These are phyloP conservation scores for Taiwanofungus camphoratus DNA, from an alignment of 1,284 basidiomycete genomes.

Conservation along the genomic window DNA sequence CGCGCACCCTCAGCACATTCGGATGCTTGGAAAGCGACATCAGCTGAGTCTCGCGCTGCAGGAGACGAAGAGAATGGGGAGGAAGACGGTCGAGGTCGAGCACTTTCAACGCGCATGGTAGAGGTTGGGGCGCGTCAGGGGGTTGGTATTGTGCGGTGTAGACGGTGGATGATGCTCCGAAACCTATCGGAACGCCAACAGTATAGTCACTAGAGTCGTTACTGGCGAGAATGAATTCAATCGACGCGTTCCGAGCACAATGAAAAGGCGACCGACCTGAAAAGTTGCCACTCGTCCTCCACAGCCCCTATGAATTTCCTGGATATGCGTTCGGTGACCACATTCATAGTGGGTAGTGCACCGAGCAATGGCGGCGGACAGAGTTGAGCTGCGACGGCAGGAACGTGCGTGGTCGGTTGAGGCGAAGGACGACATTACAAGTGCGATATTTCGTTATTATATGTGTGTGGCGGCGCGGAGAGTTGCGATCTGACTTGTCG, in stretches of 20 bases:
- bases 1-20: conserved; percentile 85
- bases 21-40: conserved; percentile 95
- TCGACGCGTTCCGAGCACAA: too few species aligned
- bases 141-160: conserved; percentile 63
- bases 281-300: conserved; percentile 80
- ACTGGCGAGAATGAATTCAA: conserved; percentile 41
- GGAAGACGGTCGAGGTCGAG: conserved; percentile 80
- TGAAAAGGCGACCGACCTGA: conserved; percentile 43
- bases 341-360: conserved; percentile 13
- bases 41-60: conserved; percentile 82
- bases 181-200: conserved; percentile 71
- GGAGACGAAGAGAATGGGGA: conserved; percentile 57
- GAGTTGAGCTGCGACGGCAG: neutral
- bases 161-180: conserved; percentile 84
- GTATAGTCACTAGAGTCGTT: conserved; percentile 66
- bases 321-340: conserved; percentile 19
- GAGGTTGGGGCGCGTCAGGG: conserved; percentile 29
- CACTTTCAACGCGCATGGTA: conserved; percentile 80
- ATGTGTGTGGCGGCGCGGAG: neutral
- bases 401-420: neutral
- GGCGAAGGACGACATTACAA: too few species aligned
- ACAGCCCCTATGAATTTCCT: conserved; percentile 65
- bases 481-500: neutral
- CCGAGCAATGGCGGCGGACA: neutral
- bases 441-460: too few species aligned